Conservation (phyloP, 768 basidiomycete genomes). For the Trametes coccinea region DNA sequence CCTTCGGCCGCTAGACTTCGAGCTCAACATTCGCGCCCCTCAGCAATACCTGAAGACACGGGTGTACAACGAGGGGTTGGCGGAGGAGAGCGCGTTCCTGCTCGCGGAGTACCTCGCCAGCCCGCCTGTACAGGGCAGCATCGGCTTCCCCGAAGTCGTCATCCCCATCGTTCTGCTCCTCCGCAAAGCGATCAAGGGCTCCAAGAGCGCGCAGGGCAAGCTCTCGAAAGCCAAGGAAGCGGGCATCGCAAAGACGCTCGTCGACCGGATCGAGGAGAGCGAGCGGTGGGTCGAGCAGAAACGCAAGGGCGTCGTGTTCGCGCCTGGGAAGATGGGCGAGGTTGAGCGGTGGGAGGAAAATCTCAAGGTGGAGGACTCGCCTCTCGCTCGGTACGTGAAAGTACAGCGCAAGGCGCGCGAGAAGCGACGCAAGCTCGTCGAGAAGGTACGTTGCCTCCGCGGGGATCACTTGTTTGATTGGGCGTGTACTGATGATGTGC, state of each 20-base stretch:
- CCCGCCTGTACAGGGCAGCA: slow-evolving; percentile 69
- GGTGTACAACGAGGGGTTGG: slow-evolving; percentile 78
- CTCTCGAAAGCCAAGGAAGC: slow-evolving; percentile 51
- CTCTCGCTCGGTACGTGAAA: slow-evolving; percentile 79
- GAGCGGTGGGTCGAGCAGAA: slow-evolving; percentile 72
- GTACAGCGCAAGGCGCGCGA: slow-evolving; percentile 81
- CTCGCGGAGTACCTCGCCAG: slow-evolving; percentile 83
- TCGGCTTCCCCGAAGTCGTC: slow-evolving; percentile 92
- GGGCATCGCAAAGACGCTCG: slow-evolving; percentile 65
- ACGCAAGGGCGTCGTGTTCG: slow-evolving; percentile 70
- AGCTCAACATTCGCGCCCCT: slow-evolving; percentile 83
- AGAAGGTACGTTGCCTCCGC: slow-evolving; percentile 56
- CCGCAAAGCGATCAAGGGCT: slow-evolving; percentile 70
- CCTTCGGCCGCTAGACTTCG: slow-evolving; percentile 85
- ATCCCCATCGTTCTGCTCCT: slow-evolving; percentile 77
- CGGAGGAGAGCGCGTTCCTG: slow-evolving; percentile 79
- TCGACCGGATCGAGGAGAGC: slow-evolving; percentile 89
- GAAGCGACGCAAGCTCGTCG: slow-evolving; percentile 64
- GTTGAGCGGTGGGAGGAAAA: slow-evolving; percentile 74
- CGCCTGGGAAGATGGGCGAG: slow-evolving; percentile 66
- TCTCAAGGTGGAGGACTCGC: slow-evolving; percentile 65
- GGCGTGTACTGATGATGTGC: neutral
- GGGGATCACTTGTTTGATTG: neutral
- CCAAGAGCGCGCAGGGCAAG: slow-evolving; percentile 36
- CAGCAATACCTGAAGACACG: slow-evolving; percentile 87